Evolutionary conservation across 345 rosid genomes (phyloP).

Genomic region (Sisymbrium altissimum): DNA sequence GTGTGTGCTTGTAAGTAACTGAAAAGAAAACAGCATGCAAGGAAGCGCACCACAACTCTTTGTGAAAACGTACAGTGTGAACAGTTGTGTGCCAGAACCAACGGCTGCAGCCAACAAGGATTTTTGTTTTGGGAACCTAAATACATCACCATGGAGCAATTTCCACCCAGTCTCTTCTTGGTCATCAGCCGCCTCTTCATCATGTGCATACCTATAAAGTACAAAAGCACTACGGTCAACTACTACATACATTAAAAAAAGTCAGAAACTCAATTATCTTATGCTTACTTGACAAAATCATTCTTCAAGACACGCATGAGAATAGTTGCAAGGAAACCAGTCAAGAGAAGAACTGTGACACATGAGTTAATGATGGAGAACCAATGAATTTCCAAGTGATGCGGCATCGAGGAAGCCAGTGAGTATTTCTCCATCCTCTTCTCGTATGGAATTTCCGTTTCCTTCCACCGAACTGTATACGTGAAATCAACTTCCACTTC

Average conservation of each 20-base stretch:
- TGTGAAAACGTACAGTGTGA: slow-evolving; percentile 42
- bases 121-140: slow-evolving; percentile 48
- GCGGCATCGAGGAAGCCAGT: slow-evolving; percentile 48
- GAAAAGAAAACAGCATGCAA: background rate
- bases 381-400: slow-evolving; percentile 62
- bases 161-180: slow-evolving; percentile 61
- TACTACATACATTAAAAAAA: background rate
- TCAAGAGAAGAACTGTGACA: slow-evolving; percentile 61
- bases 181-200: slow-evolving; percentile 60
- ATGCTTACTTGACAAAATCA: slow-evolving; percentile 54
- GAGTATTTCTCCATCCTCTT: slow-evolving; percentile 65
- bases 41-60: background rate
- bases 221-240: background rate
- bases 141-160: slow-evolving; percentile 45
- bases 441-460: slow-evolving; percentile 49
- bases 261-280: background rate
- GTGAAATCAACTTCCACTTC: slow-evolving; percentile 49
- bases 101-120: slow-evolving; percentile 52
- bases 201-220: slow-evolving; percentile 46
- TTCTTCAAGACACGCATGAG: slow-evolving; percentile 62
- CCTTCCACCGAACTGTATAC: slow-evolving; percentile 58
- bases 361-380: slow-evolving; percentile 60
- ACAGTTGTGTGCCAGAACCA: slow-evolving; percentile 59
- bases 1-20: background rate
- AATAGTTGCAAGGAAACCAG: slow-evolving; percentile 63